Conservation (phyloP, 352 stramenopile genomes). For the Phytophthora europaea region DNA sequence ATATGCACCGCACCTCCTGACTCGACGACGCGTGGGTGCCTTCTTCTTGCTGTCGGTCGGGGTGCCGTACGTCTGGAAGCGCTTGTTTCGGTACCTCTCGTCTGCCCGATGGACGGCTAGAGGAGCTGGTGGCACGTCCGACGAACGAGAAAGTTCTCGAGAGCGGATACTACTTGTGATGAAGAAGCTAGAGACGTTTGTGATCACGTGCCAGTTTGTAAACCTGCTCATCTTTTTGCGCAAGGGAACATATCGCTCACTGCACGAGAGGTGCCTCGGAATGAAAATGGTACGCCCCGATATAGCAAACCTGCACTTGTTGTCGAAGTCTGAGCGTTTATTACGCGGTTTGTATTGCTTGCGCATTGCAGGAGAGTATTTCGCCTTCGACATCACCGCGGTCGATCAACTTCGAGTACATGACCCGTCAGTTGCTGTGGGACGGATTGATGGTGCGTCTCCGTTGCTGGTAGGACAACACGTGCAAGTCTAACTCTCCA, state of each 20-base stretch:
- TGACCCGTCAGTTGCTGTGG: constrained; percentile 88
- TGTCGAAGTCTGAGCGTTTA: not conserved
- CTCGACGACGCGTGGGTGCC: constrained; percentile 51
- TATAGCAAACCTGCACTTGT: not conserved
- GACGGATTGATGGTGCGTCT: constrained; percentile 77
- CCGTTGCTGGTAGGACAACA: not conserved
- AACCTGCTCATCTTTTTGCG: constrained; percentile 83
- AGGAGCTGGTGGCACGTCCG: constrained; percentile 10
- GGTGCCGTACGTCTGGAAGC: constrained; percentile 84
- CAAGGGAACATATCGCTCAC: constrained; percentile 76
- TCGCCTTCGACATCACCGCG: constrained; percentile 59
- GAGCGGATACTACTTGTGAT: constrained; percentile 56
- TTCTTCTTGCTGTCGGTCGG: constrained; percentile 82
- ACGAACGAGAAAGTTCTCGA: constrained; percentile 17
- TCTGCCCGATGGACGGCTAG: constrained; percentile 53
- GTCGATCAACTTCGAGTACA: constrained; percentile 90
- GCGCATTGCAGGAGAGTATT: constrained; percentile 62
- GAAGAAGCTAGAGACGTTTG: constrained; percentile 81
- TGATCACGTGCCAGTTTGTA: constrained; percentile 71
- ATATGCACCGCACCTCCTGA: constrained; percentile 62
- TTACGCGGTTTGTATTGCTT: constrained; percentile 14
- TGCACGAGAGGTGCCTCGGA: constrained; percentile 74
- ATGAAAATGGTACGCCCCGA: constrained; percentile 69
- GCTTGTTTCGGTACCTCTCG: constrained; percentile 68
- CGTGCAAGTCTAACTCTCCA: not conserved